These are phyloP conservation scores for Trichothecium sympodiale DNA, from an alignment of 2,329 filamentous ascomycete genomes.

Conservation along the genomic window DNA sequence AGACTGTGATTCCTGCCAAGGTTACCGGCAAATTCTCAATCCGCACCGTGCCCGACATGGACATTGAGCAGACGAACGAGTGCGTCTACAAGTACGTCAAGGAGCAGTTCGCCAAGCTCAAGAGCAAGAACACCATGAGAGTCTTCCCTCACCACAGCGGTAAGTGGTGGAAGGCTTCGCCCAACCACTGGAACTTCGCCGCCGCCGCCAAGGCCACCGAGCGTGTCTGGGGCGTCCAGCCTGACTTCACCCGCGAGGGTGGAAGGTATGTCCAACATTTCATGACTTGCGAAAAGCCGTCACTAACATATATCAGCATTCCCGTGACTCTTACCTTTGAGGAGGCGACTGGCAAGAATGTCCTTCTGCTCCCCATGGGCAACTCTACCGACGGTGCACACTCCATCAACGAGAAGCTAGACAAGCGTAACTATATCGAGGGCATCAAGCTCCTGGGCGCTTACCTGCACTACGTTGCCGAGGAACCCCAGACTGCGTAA, in stretches of 20 bases:
- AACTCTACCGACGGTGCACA: constrained; percentile 94
- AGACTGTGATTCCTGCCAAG: constrained; percentile 97
- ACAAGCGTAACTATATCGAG: constrained; percentile 96
- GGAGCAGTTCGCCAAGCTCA: constrained; percentile 73
- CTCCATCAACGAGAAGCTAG: constrained; percentile 97
- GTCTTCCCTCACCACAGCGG: constrained; percentile 78
- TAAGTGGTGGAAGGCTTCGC: constrained; percentile 98
- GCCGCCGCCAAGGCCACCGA: constrained; percentile 94
- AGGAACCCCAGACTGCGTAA: constrained; percentile 51
- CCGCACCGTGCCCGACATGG: constrained; percentile 95
- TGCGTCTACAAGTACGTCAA: constrained; percentile 76
- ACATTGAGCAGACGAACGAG: constrained; percentile 78
- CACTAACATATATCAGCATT: constrained; percentile 48
- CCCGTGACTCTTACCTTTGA: constrained; percentile 96
- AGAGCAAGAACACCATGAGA: constrained; percentile 84
- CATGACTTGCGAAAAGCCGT: constrained; percentile 7
- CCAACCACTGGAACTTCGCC: constrained; percentile 97
- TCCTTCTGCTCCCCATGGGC: constrained; percentile 90
- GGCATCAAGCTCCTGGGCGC: constrained; percentile 91
- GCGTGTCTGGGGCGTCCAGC: constrained; percentile 84
- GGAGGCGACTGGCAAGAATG: constrained; percentile 95
- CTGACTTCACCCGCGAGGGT: constrained; percentile 92
- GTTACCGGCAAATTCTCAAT: constrained; percentile 98
- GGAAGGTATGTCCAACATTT: constrained; percentile 50
- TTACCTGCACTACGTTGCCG: constrained; percentile 91